Base-by-base conservation (phyloP, 2,329 filamentous ascomycete genomes). In the Graphiopsis chlorocephala region DNA sequence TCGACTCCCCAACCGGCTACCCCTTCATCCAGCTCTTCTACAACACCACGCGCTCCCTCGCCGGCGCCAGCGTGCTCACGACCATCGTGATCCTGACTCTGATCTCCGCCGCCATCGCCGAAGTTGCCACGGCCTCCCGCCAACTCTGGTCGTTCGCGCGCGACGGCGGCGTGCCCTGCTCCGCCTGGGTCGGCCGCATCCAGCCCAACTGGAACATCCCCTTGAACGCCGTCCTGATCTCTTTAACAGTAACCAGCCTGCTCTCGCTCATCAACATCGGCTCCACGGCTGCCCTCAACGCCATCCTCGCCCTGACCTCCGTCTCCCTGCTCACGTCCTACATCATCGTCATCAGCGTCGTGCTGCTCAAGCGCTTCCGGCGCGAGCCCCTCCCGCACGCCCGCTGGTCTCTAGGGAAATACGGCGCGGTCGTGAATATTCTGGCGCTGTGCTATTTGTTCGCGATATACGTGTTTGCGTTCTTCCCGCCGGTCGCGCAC, bases 401-500 rank as follows among this genome's bases (percentile, higher is more conserved):
- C 0, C 84, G 84, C 0, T 88, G 84, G 80, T 81, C 79, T 45
- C 64, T 87, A 0, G 84, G 84, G 2, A 70, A 77, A 0, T 71
- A 83, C 1, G 85, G 85, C 0, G 82, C 80, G 7, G 68, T 81
- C 20, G 86, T 86, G 71, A 88, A 87, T 63, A 71, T 78, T 1
- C 83, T 85, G 55, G 81, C 84, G 0, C 83, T 82, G 68, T 58
- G 78, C 2, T 88, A 86, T 68, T 80, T 83, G 70, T 65, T 82
- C 1, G 81, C 87, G 45, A 77, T 86, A 2, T 79, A 84, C 15
- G 86, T 88, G 72, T 87, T 84, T 78, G 81, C 78, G 25, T 83
- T 86, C 60, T 83, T 80, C 80, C 80, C 80, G 10, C 71, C 74
- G 5, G 68, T 67, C 29, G 71, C 72, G 7, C 71, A 73, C 7